Evolutionary conservation across 2,329 filamentous ascomycete species (phyloP).

Genomic region (Exophiala sp.): DNA sequence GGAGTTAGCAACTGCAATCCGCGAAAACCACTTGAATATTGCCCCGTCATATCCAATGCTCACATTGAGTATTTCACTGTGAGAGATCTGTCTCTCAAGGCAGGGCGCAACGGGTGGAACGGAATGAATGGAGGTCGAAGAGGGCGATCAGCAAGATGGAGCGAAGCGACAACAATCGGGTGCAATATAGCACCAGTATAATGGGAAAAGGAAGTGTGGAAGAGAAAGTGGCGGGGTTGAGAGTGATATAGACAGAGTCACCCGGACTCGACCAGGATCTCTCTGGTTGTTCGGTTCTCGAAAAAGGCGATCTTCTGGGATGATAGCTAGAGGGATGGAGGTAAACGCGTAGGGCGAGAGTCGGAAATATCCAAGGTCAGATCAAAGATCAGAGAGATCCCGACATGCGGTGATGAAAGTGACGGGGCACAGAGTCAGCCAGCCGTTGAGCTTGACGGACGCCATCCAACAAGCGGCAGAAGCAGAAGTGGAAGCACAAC

Average conservation of each 20-base stretch:
- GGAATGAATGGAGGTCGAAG: slow-evolving; percentile 2
- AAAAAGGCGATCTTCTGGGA: slow-evolving; percentile 1
- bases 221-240: slow-evolving; percentile 3
- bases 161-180: not conserved
- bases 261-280: not conserved
- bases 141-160: slow-evolving; percentile 8
- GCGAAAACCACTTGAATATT: slow-evolving; percentile 6
- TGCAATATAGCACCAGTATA: not conserved
- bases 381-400: not conserved
- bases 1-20: slow-evolving; percentile 9
- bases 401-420: slow-evolving; percentile 1
- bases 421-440: not conserved
- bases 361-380: not conserved
- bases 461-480: not conserved
- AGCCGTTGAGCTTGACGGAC: not conserved
- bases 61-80: too few relatives aligned
- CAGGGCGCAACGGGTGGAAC: slow-evolving; percentile 9
- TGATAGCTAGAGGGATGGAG: too few relatives aligned
- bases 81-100: slow-evolving; percentile 2
- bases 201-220: slow-evolving; percentile 2
- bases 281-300: not conserved
- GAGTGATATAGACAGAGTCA: slow-evolving; percentile 12
- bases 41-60: slow-evolving; percentile 6
- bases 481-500: not conserved
- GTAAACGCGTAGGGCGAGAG: too few relatives aligned